These are phyloP conservation scores for Glycyrrhiza uralensis DNA, from an alignment of 306 rosid genomes.

Conservation along the genomic window DNA sequence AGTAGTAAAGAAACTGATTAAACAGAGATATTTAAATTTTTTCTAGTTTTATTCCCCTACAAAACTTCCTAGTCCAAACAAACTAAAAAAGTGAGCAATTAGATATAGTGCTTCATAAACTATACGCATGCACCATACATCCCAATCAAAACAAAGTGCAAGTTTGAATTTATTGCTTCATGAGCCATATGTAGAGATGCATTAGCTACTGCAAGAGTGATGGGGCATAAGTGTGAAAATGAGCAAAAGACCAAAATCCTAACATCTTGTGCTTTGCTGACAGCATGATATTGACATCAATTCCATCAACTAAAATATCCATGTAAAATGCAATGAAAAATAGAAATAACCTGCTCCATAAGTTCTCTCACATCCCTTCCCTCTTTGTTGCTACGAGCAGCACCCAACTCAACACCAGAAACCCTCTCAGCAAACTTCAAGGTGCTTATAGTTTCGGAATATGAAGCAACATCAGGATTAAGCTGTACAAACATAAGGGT, in stretches of 20 bases:
- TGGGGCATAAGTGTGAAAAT: neutral
- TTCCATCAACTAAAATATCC: constrained; percentile 8
- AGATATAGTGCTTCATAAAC: constrained; percentile 9
- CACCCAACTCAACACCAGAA: constrained; percentile 96
- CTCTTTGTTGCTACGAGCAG: constrained; percentile 96
- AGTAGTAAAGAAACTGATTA: neutral
- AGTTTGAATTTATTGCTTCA: constrained; percentile 4
- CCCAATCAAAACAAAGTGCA: neutral
- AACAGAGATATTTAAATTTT: neutral
- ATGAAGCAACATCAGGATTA: constrained; percentile 89
- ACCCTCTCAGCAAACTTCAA: constrained; percentile 99
- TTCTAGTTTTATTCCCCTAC: constrained; percentile 7
- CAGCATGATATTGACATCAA: neutral
- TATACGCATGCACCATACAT: neutral
- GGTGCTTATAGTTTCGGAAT: constrained; percentile 84
- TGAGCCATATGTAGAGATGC: neutral
- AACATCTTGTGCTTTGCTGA: constrained; percentile 15
- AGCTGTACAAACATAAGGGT: constrained; percentile 99
- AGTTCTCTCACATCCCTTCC: constrained; percentile 95
- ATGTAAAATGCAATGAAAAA: constrained; percentile 10
- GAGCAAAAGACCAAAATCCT: neutral
- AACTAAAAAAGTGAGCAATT: neutral
- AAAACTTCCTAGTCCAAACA: neutral
- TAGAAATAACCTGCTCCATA: constrained; percentile 75
- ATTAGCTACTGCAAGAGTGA: neutral